A percentile compares a stretch with the other conserved stretches of the same genome.
Evolutionary conservation across 202 grass and related monocot genomes (phyloP).

Genomic region (Setaria viridis): DNA sequence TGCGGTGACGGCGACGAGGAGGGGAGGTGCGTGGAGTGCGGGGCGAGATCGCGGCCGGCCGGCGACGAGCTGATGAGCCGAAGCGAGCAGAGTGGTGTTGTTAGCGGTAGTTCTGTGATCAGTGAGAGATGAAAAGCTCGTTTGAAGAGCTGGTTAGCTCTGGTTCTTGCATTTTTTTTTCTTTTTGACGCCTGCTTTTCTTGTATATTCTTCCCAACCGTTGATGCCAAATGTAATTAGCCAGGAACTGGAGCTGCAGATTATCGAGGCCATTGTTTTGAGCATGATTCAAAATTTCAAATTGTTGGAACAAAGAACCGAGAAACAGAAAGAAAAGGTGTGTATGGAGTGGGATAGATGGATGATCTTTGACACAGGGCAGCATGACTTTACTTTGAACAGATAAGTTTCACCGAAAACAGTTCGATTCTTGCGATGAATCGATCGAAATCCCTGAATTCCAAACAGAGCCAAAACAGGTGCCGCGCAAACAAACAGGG

Average conservation of each 20-base stretch:
- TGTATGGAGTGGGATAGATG: background rate
- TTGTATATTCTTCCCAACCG: background rate
- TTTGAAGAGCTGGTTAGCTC: background rate
- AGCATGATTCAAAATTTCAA: background rate
- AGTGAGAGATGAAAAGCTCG: background rate
- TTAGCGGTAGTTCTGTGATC: conserved; percentile 18
- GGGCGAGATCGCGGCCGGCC: conserved; percentile 18
- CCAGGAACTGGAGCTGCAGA: background rate
- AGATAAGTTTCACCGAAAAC: background rate
- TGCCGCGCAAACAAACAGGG: background rate
- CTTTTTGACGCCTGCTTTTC: background rate
- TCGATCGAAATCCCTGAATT: too few relatives aligned
- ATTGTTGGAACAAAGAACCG: too few relatives aligned
- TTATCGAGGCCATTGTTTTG: background rate
- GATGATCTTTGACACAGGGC: background rate
- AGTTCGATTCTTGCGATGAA: background rate
- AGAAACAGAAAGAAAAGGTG: background rate
- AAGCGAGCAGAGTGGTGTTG: conserved; percentile 13
- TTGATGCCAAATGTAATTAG: too few relatives aligned
- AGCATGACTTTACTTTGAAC: background rate
- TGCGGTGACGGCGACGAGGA: conserved; percentile 8
- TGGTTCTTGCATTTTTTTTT: background rate
- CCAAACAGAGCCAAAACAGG: background rate
- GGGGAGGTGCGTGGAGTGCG: conserved; percentile 40
- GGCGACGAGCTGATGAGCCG: conserved; percentile 7